A percentile compares a stretch with the other conserved stretches of the same genome.
Conservation (phyloP, 139 green algal species). For the Microglena sp. region DNA sequence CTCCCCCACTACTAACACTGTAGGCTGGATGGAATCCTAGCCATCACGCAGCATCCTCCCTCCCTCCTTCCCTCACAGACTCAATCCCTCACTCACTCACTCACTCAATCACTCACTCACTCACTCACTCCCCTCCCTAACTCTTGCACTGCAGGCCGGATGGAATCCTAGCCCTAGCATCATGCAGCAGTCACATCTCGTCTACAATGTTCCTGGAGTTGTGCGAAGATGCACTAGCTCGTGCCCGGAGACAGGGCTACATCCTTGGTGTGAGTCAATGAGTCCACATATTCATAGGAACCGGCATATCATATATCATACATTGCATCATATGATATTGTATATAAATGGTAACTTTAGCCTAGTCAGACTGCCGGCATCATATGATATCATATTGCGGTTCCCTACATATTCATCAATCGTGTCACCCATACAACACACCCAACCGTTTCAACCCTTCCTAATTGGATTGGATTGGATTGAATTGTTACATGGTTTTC, state of each 20-base stretch:
- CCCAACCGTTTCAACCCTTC: no score
- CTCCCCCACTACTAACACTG: no score
- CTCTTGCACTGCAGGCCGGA: conserved; percentile 3
- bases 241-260: background rate
- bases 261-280: conserved; percentile 2
- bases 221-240: conserved; percentile 4
- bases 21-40: no score
- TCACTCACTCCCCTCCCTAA: background rate
- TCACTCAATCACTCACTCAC: background rate
- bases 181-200: conserved; percentile 36
- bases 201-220: conserved; percentile 22
- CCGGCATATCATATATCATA: background rate
- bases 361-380: no score
- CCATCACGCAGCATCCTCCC: no score
- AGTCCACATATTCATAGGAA: background rate
- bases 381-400: no score
- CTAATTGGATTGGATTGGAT: no score
- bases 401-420: no score
- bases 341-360: no score
- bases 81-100: background rate
- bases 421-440: no score
- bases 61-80: no score
- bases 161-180: conserved; percentile 35
- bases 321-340: background rate
- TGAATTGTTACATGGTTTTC: no score